These are phyloP conservation scores for Wallemia hederae DNA, from an alignment of 1,284 basidiomycete genomes.

Conservation along the genomic window DNA sequence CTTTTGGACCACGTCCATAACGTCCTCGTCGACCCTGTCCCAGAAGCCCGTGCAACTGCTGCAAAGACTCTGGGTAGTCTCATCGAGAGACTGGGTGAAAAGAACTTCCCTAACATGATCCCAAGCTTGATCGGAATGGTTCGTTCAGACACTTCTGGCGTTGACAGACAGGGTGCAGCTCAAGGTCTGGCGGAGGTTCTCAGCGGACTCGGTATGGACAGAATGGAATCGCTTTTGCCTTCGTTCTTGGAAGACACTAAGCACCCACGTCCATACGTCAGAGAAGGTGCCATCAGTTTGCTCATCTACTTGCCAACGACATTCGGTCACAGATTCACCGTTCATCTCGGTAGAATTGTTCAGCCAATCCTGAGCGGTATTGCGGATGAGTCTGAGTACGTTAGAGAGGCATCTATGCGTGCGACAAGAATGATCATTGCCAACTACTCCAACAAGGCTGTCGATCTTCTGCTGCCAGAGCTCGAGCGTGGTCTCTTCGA, in stretches of 20 bases:
- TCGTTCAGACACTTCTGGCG: conserved; percentile 76
- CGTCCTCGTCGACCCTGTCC: conserved; percentile 81
- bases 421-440: conserved; percentile 97
- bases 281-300: conserved; percentile 95
- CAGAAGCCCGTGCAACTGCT: conserved; percentile 85
- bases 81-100: conserved; percentile 81
- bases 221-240: conserved; percentile 75
- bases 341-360: conserved; percentile 81
- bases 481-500: conserved; percentile 90
- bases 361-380: conserved; percentile 73
- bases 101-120: conserved; percentile 83
- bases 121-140: conserved; percentile 65
- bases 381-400: conserved; percentile 77
- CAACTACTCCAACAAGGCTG: conserved; percentile 73
- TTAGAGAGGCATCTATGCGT: conserved; percentile 85
- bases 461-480: conserved; percentile 79
- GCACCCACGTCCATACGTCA: conserved; percentile 64
- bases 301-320: conserved; percentile 89
- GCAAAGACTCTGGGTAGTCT: conserved; percentile 92
- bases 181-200: conserved; percentile 92
- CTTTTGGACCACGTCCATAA: conserved; percentile 72
- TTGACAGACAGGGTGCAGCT: conserved; percentile 75
- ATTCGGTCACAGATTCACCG: conserved; percentile 83
- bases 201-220: conserved; percentile 84
- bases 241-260: conserved; percentile 78